A percentile compares a stretch with the other conserved stretches of the same genome.
Conservation (phyloP, 2,329 filamentous ascomycete species). For the Botrytis galanthina region DNA sequence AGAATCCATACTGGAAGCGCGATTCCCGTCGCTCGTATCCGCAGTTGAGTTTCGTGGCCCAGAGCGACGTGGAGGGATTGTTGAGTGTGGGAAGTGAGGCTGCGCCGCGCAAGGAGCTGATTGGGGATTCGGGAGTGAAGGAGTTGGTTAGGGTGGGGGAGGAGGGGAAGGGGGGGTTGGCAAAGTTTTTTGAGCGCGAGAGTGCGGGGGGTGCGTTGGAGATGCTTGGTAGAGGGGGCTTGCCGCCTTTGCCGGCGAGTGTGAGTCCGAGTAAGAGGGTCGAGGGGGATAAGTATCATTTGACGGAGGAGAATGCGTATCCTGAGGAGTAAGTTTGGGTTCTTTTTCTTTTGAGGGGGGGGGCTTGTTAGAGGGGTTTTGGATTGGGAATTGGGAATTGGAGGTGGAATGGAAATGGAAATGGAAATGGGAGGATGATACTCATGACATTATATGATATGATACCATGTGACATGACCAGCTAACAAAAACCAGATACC, state of each 20-base stretch:
- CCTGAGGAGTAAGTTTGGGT: constrained; percentile 57
- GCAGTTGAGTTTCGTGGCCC: constrained; percentile 72
- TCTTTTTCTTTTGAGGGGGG: not conserved
- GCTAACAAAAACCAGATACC: constrained; percentile 21
- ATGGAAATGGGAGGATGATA: not conserved
- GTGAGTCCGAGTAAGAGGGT: constrained; percentile 53
- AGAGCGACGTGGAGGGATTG: constrained; percentile 82
- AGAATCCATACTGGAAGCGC: constrained; percentile 96
- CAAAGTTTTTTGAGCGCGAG: constrained; percentile 65
- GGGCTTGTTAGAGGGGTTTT: not conserved
- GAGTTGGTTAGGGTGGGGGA: constrained; percentile 72
- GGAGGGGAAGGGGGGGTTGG: constrained; percentile 71
- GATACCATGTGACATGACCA: not conserved
- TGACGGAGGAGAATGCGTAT: constrained; percentile 69
- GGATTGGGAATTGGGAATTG: not conserved
- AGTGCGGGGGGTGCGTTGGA: constrained; percentile 50
- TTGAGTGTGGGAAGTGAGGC: constrained; percentile 81
- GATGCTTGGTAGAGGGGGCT: constrained; percentile 69
- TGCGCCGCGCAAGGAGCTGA: constrained; percentile 76
- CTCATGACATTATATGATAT: not conserved
- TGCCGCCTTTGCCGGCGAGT: constrained; percentile 77
- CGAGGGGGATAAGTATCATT: constrained; percentile 65
- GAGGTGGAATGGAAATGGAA: not conserved
- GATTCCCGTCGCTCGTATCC: constrained; percentile 83
- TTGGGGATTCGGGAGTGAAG: constrained; percentile 72